Evolutionary conservation across 1,139 yeast genomes (phyloP).

Genomic region (Magnusiomyces ingens): DNA sequence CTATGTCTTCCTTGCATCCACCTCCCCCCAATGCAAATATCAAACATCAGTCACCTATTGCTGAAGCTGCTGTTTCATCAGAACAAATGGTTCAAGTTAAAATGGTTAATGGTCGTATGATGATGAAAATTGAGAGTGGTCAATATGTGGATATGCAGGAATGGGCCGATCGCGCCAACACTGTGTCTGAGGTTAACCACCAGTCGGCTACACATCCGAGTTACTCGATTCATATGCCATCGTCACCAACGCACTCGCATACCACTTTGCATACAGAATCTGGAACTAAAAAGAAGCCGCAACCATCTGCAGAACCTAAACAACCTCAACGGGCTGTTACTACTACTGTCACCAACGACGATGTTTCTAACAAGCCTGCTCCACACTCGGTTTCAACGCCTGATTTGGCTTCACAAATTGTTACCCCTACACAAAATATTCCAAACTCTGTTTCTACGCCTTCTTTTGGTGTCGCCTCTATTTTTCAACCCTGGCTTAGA

Average conservation of each 20-base stretch:
- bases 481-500: conserved; percentile 16
- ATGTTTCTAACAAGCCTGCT: neutral
- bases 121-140: conserved; percentile 28
- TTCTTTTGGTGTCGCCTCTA: conserved; percentile 10
- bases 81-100: conserved; percentile 24
- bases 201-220: conserved; percentile 5
- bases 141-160: conserved; percentile 31
- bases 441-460: neutral
- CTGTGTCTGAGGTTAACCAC: conserved; percentile 1
- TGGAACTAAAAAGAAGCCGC: neutral
- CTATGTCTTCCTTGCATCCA: neutral
- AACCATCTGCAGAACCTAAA: neutral
- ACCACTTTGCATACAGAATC: conserved; percentile 3
- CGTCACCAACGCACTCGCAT: conserved; percentile 1
- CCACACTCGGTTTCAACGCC: neutral
- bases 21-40: conserved; percentile 1
- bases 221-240: conserved; percentile 1
- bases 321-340: neutral
- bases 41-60: conserved; percentile 2
- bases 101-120: conserved; percentile 28
- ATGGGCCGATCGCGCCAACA: conserved; percentile 26
- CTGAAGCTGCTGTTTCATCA: conserved; percentile 4
- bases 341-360: conserved; percentile 1
- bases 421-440: neutral
- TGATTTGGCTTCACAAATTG: neutral